Base-by-base conservation (phyloP, 1,139 yeast species). In the Suhomyces maxii region DNA sequence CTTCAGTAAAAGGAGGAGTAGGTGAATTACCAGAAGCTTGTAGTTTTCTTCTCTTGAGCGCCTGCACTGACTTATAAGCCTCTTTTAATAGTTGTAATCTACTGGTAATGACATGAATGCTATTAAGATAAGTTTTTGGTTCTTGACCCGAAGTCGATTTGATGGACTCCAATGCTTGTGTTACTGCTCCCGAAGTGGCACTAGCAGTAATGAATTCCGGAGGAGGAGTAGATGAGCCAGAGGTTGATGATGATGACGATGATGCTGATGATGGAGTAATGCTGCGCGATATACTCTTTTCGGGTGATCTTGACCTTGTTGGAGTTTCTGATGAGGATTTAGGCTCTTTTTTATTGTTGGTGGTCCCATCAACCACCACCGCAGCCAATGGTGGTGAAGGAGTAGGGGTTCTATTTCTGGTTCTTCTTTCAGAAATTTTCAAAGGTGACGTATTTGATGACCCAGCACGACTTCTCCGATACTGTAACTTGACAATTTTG, bases 71-170 rank as follows among this genome's bases (percentile, higher is more conserved):
- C 40, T 57, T 59, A 48, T 65, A 68, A 1, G 64, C 57, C 42
- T 70, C 74, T 44, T 64, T 61, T 37, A 71, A 55, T 26, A 68
- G 57, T 47, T 60, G 63, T 25, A 71, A 53, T 42, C 70, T 51
- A 42, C 65, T 66, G 39, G 65, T 57, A 7, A 71, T 63, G 34
- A 54, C 55, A 39, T 59, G 55, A 6, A 65, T 52, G 28, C 56
- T 52, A 35, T 59, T 46, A 74, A 75, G 71, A 28, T 56, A 56
- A 23, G 53, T 42, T 13, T 28, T 33, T 11, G 46, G 49, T 14
- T 40, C 31, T 28, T 28, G 31, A 11, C n/a, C 44, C 28, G 31
- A 10, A 39, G 23, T 18, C 9, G 53, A 39, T 14, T 48, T 39
- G 38, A 56, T 38, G 7, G 55, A 44, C 14, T 49, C 38, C 26